Base-by-base conservation (phyloP, 768 basidiomycete species). In the Lentinula raphanica region DNA sequence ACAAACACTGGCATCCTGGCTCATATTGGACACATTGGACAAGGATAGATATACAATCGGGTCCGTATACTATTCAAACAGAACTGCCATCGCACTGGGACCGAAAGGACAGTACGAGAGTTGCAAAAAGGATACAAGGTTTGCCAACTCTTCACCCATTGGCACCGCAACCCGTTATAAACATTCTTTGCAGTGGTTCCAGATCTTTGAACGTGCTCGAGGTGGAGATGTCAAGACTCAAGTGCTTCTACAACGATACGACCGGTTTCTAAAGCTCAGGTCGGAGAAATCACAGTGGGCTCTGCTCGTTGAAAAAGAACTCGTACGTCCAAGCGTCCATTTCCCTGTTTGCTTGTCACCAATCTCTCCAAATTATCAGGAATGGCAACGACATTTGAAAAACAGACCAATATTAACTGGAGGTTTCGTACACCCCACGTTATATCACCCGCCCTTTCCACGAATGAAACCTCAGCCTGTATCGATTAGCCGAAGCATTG, bases 381-480 rank as follows among this genome's bases (percentile, higher is more conserved):
- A 78, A 54, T 88, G 85, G 76, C 78, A 78, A 58, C 64, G 75
- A 7, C 74, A 74, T 23, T 71, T 88, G 38, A 77, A 74, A 36
- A 79, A 75, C 21, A 81, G 85, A 3, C 86, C 89, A 12, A 85
- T 87, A 32, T 70, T 92, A 59, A 92, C 90, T 6, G 89, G 92
- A 4, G 79, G 77, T 1, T 81, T 82, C 67, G 67, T 92, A n/a
- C 83, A 82, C 11, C 80, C 92, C 0, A 77, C 86, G 0, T 53
- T 81, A 7, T 82, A 71, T 70, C 83, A 92, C 66, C 76, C 72
- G 0, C 90, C 92, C 1, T 79, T 97, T 13, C 92, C 92, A 0
- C 83, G 90, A 0, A 73, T 97, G 63, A 83, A 79, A 39, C 92
- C 90, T 0, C 92, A 96, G 61, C 94, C 95, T 0, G 63, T 72